A percentile compares a stretch with the other conserved stretches of the same genome.
Conservation (phyloP, 202 grass and related monocot species). For the Panicum hallii region DNA sequence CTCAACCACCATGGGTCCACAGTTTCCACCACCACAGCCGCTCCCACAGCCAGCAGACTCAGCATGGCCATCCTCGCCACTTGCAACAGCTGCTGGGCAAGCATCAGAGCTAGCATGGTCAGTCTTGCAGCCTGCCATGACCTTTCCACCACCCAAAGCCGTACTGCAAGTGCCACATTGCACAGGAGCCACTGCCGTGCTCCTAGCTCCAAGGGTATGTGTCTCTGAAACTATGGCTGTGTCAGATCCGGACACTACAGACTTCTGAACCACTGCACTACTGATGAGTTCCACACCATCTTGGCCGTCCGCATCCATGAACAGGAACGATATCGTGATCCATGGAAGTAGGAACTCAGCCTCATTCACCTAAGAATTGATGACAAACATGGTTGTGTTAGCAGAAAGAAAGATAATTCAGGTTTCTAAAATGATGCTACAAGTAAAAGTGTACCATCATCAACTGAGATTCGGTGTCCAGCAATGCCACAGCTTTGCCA, state of each 20-base stretch:
- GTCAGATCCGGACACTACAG: constrained; percentile 10
- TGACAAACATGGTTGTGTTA: background rate
- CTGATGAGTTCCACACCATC: background rate
- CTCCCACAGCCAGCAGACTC: constrained; percentile 38
- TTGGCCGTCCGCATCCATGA: constrained; percentile 38
- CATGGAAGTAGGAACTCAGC: constrained; percentile 77
- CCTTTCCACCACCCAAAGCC: background rate
- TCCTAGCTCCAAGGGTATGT: constrained; percentile 26
- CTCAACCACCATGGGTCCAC: constrained; percentile 28
- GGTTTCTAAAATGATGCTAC: background rate
- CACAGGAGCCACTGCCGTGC: background rate
- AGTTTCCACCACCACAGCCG: constrained; percentile 22
- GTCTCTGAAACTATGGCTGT: constrained; percentile 18
- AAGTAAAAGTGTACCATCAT: constrained; percentile 58
- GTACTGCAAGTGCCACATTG: constrained; percentile 49
- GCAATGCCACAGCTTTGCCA: constrained; percentile 73
- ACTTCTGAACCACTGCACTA: constrained; percentile 38
- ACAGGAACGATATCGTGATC: constrained; percentile 57
- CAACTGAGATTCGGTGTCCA: constrained; percentile 65
- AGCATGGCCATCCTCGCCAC: background rate
- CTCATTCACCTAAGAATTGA: constrained; percentile 64
- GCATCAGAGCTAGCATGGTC: constrained; percentile 7
- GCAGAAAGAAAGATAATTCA: background rate
- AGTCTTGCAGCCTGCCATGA: constrained; percentile 1
- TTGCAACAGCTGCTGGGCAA: background rate